Conservation (phyloP, 225 moss, liverwort and hornwort species). For the Sphagnum contortum region DNA sequence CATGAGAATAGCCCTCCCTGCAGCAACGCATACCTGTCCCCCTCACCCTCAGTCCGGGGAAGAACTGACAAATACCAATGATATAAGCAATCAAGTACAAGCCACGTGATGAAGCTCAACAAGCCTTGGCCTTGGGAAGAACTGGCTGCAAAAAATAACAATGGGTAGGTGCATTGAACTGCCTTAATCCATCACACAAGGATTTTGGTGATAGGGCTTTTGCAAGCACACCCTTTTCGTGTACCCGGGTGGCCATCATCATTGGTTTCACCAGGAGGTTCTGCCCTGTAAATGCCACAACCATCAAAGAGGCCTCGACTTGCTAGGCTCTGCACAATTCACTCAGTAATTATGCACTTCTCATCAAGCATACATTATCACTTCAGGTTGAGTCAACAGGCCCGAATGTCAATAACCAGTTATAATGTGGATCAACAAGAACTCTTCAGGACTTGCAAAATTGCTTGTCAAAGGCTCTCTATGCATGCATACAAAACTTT, state of each 20-base stretch:
- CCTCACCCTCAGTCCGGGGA: too few relatives aligned
- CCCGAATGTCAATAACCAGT: constrained; percentile 9
- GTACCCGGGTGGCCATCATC: constrained; percentile 40
- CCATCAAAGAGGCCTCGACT: constrained; percentile 54
- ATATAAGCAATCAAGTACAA: too few relatives aligned
- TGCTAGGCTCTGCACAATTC: constrained; percentile 48
- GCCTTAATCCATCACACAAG: too few relatives aligned
- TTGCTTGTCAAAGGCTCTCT: too few relatives aligned
- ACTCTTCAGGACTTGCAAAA: too few relatives aligned
- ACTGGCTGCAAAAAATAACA: too few relatives aligned
- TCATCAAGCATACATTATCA: not conserved
- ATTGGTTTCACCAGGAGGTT: constrained; percentile 59
- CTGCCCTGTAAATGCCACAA: constrained; percentile 71
- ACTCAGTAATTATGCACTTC: not conserved
- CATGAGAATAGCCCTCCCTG: constrained; percentile 80
- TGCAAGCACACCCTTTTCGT: constrained; percentile 44
- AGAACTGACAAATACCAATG: not conserved
- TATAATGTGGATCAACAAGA: too few relatives aligned
- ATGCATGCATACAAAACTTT: too few relatives aligned
- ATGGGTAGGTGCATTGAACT: too few relatives aligned
- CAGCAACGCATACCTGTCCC: constrained; percentile 65
- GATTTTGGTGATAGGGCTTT: too few relatives aligned
- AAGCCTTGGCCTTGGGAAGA: too few relatives aligned
- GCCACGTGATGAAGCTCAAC: too few relatives aligned
- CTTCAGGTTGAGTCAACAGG: not conserved